These are phyloP conservation scores for Podospora tetraspora DNA, from an alignment of 495 filamentous ascomycete genomes.

Conservation along the genomic window DNA sequence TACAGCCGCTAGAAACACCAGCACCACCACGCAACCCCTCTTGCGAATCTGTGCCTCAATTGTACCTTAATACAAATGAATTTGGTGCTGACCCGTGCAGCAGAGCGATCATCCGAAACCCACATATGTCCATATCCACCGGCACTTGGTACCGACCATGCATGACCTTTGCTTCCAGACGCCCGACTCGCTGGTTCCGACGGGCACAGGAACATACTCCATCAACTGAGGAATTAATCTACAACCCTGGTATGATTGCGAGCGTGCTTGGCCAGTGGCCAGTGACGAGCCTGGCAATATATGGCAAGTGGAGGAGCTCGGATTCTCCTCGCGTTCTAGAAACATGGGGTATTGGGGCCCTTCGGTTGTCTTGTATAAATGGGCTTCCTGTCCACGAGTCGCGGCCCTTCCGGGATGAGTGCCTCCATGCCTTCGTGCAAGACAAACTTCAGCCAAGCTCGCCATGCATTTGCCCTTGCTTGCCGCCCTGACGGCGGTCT, in stretches of 20 bases:
- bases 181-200: background rate
- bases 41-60: background rate
- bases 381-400: background rate
- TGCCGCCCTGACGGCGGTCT: background rate
- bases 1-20: background rate
- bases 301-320: background rate
- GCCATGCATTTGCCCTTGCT: background rate
- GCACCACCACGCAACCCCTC: background rate
- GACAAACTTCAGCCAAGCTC: background rate
- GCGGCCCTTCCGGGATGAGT: background rate
- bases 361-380: background rate
- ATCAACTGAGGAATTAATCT: background rate
- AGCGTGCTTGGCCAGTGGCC: background rate
- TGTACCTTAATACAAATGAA: background rate
- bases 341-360: background rate
- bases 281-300: background rate
- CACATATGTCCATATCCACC: background rate
- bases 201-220: background rate
- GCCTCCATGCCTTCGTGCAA: background rate
- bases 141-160: background rate
- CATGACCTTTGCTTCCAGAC: background rate
- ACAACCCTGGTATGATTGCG: background rate
- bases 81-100: background rate
- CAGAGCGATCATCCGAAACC: background rate
- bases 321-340: background rate